Conservation (phyloP, 2,329 filamentous ascomycete genomes). For the Lachnum nothofagi region DNA sequence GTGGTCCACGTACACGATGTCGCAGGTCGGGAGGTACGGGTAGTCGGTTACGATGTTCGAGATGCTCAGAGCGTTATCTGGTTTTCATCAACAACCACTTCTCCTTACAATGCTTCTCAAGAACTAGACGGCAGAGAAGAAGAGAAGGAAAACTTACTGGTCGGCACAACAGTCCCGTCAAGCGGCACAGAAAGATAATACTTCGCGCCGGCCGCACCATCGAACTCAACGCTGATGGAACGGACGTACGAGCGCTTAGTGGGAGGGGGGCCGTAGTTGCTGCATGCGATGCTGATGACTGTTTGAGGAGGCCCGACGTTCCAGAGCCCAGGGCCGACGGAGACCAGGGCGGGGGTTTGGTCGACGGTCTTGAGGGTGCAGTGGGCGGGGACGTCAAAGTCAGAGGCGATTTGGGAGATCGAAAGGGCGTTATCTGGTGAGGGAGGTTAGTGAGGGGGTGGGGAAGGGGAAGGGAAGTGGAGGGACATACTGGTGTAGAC, state of each 20-base stretch:
- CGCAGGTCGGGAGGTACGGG: conserved; percentile 15
- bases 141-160: conserved; percentile 13
- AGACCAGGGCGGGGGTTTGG: conserved; percentile 22
- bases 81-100: background rate
- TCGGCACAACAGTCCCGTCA: conserved; percentile 18
- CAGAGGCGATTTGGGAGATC: conserved; percentile 23
- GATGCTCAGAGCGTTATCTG: conserved; percentile 26
- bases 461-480: background rate
- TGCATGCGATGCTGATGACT: conserved; percentile 21
- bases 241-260: background rate
- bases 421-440: conserved; percentile 23
- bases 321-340: conserved; percentile 21
- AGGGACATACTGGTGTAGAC: conserved; percentile 13
- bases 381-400: conserved; percentile 14
- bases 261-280: conserved; percentile 3
- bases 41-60: conserved; percentile 21
- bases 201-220: conserved; percentile 24
- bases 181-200: conserved; percentile 24
- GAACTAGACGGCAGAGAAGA: too few relatives aligned
- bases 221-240: conserved; percentile 24
- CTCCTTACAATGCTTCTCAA: too few relatives aligned
- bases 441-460: conserved; percentile 4
- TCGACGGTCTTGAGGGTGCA: conserved; percentile 26
- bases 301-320: conserved; percentile 27
- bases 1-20: conserved; percentile 19